phyloP scores from a whole-genome alignment of 2,329 filamentous ascomycete species.

The Sclerotinia subarctica region DNA sequence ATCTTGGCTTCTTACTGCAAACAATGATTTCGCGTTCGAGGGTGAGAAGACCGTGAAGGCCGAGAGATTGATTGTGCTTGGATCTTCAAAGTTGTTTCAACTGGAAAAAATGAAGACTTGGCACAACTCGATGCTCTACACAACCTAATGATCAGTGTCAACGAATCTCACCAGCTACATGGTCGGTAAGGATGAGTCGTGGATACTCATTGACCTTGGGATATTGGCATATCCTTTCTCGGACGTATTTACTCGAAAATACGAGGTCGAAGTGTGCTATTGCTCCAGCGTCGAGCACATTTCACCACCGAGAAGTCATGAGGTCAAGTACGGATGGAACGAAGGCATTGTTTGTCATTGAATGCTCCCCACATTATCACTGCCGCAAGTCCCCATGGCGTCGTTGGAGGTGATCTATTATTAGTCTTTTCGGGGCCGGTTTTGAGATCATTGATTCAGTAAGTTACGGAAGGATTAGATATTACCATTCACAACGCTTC shows the following conservation, averaged over 20 bases:
- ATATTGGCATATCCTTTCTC: background rate
- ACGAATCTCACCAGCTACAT: background rate
- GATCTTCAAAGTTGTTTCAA: constrained; percentile 2
- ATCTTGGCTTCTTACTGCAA: background rate
- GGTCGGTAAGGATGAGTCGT: background rate
- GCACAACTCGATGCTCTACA: background rate
- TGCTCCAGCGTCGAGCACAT: background rate
- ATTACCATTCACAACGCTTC: background rate
- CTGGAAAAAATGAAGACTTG: background rate
- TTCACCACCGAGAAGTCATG: background rate
- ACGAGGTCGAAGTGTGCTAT: background rate
- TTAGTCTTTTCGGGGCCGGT: background rate
- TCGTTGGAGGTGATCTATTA: background rate
- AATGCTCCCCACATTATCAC: background rate
- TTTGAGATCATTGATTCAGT: background rate
- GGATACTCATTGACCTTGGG: constrained; percentile 4
- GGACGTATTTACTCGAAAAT: background rate
- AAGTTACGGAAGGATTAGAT: background rate
- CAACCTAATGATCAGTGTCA: background rate
- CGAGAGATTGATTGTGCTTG: constrained; percentile 3
- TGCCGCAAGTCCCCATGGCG: background rate
- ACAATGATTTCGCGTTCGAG: background rate
- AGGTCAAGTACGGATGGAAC: background rate
- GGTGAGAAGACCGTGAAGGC: background rate
- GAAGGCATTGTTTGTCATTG: background rate